Evolutionary conservation across 345 rosid genomes (phyloP), one percentile per base, ranked within the genome.

Genomic region (Schrenkiella parvula): DNA sequence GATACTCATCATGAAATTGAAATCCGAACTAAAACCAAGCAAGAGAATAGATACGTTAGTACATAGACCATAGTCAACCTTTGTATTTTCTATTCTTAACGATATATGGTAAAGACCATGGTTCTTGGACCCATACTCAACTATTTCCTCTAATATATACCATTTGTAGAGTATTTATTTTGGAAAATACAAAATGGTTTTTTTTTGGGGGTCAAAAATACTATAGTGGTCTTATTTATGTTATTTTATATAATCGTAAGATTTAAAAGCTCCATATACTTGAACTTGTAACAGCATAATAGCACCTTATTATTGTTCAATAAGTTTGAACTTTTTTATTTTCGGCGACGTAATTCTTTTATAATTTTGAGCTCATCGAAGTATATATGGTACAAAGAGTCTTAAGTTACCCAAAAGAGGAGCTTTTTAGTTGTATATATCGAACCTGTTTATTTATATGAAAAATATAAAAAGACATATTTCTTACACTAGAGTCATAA

Each of bases 111-210:
- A 59, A 58, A 37, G 37, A 56, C 22, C n/a, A 43, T 43, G 34
- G 66, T 34, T 56, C 22, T 35, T 57, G 46, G 56, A 68, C 56
- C 23, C 35, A 56, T 43, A 56, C 5, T 54, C 72, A 68, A 32
- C 12, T n/a, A 31, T 21, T n/a, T 12, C 31, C 0, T 26, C 10
- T 26, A 52, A 12, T 38, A 2, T 26, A 52, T 2, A 52, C 55
- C 37, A 66, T 38, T 35, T 66, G 6, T 7, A 17, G 38, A 53
- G 29, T 50, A 22, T 17, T 66, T 6, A 1, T 15, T 23, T 50
- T n/a, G 8, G 1, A 12, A 63, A 32, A 21, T 31, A 48, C 6
- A n/a, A n/a, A n/a, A n/a, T n/a, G n/a, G n/a, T n/a, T n/a, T n/a
- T n/a, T n/a, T n/a, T n/a, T n/a, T n/a, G n/a, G n/a, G n/a, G n/a